Evolutionary conservation across 2,329 filamentous ascomycete species (phyloP).

Genomic region (Trichoderma sp.): DNA sequence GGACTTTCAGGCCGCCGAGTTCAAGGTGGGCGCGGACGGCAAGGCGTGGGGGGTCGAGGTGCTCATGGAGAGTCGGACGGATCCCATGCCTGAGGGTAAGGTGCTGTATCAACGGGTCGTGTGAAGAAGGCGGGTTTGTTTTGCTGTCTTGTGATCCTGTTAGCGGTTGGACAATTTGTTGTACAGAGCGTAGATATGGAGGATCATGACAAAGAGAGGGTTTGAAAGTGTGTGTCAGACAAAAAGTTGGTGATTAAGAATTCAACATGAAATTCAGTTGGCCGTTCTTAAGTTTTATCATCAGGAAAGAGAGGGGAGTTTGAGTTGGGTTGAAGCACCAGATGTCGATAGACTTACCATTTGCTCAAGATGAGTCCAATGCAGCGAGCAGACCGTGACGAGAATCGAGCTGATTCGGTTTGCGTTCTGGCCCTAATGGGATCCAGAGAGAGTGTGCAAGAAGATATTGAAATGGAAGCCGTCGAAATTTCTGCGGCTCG

Average conservation of each 20-base stretch:
- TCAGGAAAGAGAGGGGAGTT: slow-evolving; percentile 45
- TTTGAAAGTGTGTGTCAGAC: slow-evolving; percentile 51
- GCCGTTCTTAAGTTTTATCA: slow-evolving; percentile 67
- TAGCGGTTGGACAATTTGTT: slow-evolving; percentile 31
- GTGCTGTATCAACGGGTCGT: slow-evolving; percentile 29
- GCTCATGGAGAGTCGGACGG: slow-evolving; percentile 6
- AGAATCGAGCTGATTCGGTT: background rate
- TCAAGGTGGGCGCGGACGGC: slow-evolving; percentile 24
- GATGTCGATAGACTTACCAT: slow-evolving; percentile 19
- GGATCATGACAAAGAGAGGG: background rate
- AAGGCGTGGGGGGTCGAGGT: slow-evolving; percentile 24
- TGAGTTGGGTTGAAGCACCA: slow-evolving; percentile 14
- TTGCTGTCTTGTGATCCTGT: slow-evolving; percentile 31
- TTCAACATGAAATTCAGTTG: slow-evolving; percentile 66
- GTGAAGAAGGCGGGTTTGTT: background rate
- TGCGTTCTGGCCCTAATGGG: background rate
- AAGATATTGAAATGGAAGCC: background rate
- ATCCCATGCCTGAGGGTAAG: slow-evolving; percentile 28
- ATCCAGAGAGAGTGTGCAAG: background rate
- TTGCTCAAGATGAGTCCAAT: background rate
- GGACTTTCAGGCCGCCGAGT: slow-evolving; percentile 29
- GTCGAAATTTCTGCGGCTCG: slow-evolving; percentile 9
- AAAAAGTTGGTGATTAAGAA: slow-evolving; percentile 63
- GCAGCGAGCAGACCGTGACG: background rate
- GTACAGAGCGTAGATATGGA: background rate